Evolutionary conservation across 2,329 filamentous ascomycete species (phyloP), one percentile per base, ranked within the genome.

Genomic region (Penicillium sclerotiorum): DNA sequence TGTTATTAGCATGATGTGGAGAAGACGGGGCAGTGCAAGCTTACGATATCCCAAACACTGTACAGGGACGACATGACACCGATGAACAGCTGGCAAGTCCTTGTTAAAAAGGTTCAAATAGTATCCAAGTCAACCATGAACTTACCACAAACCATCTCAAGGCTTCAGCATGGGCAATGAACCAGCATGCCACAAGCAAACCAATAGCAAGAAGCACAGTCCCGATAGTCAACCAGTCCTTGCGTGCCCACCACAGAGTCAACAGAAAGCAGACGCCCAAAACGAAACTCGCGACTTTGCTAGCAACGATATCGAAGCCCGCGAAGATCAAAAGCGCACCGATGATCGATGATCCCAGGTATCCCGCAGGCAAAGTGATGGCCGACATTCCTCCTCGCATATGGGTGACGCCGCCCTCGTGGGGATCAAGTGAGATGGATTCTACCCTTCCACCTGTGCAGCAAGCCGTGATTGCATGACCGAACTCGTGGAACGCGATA

Each of bases 21-120:
- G 48, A 22, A 58, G 43, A 9, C 15, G 8, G 17, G n/a, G 12
- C 1, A 15, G 21, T 8, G 12, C 25, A n/a, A 5, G 18, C 79
- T 72, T 62, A 80, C 79, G 59, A 92, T 92, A 74, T 92, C 88
- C 88, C 88, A 92, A 5, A 89, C 87, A 57, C 85, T 89, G 70
- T 92, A 92, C 1, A 92, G 79, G 2, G 84, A 86, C 6, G 84
- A 88, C 88, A 92, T 91, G 60, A 91, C 88, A 35, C 88, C 88
- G 53, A 92, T 90, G 62, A 92, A 92, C 22, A 92, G 78, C 74
- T 83, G 12, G 1, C 13, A 12, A 7, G 41, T 59, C 20, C 59
- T 53, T 28, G n/a, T 13, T 11, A 13, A 28, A 15, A 9, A 28
- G 8, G 3, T 12, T 8, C 18, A 63, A 58, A 8, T 12, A n/a